Conservation (phyloP, 2,329 filamentous ascomycete genomes). For the Cadophora luteo-olivacea region DNA sequence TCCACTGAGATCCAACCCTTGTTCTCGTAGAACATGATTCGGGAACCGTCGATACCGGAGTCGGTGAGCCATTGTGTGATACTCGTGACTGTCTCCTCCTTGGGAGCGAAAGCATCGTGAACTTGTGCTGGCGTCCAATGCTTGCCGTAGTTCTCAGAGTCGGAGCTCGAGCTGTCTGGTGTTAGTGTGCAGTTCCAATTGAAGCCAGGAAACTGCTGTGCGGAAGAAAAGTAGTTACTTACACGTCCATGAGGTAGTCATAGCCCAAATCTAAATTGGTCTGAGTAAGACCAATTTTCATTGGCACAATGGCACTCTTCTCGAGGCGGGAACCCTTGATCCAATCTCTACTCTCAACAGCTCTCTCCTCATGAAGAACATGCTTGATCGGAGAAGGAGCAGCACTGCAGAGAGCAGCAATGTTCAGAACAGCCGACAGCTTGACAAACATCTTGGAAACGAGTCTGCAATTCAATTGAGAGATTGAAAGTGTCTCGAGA, state of each 20-base stretch:
- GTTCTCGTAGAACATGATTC: conserved; percentile 53
- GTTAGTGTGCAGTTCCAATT: conserved; percentile 14
- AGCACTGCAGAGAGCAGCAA: conserved; percentile 38
- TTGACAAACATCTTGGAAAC: conserved; percentile 29
- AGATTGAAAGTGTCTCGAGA: neutral
- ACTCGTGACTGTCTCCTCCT: conserved; percentile 55
- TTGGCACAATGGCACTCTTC: conserved; percentile 45
- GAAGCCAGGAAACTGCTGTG: neutral
- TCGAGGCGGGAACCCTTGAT: conserved; percentile 31
- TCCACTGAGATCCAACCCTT: conserved; percentile 62
- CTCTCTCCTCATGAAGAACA: conserved; percentile 36
- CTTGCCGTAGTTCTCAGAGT: conserved; percentile 50
- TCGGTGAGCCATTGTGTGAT: conserved; percentile 61
- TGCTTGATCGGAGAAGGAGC: conserved; percentile 33
- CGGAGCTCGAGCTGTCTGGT: conserved; percentile 46
- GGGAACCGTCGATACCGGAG: conserved; percentile 53
- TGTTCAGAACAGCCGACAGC: conserved; percentile 31
- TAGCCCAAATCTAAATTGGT: conserved; percentile 52
- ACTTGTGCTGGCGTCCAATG: conserved; percentile 59
- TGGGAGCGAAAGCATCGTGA: conserved; percentile 57
- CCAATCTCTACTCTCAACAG: conserved; percentile 28
- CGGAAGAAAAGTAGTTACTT: conserved; percentile 25
- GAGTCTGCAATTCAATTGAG: conserved; percentile 13
- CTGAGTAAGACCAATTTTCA: conserved; percentile 53
- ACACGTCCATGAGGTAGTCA: conserved; percentile 50